Evolutionary conservation across 139 green algal species (phyloP).

Genomic region (Chlamydomonas sp.): DNA sequence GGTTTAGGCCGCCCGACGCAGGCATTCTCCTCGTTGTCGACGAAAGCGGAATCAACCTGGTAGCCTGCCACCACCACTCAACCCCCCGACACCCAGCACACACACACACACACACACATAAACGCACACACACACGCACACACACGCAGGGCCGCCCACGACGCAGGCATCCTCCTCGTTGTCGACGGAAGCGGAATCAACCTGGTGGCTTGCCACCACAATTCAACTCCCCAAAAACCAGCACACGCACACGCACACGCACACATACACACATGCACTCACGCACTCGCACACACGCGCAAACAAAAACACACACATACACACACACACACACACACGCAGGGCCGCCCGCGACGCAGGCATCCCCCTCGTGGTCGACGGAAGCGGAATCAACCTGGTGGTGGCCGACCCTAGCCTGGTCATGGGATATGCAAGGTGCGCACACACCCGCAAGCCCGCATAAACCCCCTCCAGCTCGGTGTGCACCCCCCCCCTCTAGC

Average conservation of each 20-base stretch:
- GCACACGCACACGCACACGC: too few species aligned
- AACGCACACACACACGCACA: too few species aligned
- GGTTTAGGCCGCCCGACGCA: background rate
- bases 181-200: constrained; percentile 4
- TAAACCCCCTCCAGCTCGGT: too few species aligned
- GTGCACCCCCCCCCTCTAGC: too few species aligned
- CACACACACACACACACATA: too few species aligned
- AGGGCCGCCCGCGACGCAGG: background rate
- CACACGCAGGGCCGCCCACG: constrained; percentile 38
- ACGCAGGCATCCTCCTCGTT: background rate
- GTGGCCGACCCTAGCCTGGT: background rate
- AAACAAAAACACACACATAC: too few species aligned
- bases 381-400: constrained; percentile 15
- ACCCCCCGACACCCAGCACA: too few species aligned
- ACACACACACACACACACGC: too few species aligned
- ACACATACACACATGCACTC: too few species aligned
- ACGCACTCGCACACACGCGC: constrained; percentile 47
- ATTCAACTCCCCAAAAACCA: too few species aligned
- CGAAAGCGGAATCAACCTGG: background rate
- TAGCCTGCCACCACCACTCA: background rate
- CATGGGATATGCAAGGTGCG: too few species aligned
- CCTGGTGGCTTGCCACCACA: background rate
- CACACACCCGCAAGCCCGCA: too few species aligned
- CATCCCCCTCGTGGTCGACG: constrained; percentile 13
- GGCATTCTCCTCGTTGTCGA: background rate